A percentile compares a stretch with the other conserved stretches of the same genome.
Conservation (phyloP, 345 rosid species). For the Pistacia integerrima region DNA sequence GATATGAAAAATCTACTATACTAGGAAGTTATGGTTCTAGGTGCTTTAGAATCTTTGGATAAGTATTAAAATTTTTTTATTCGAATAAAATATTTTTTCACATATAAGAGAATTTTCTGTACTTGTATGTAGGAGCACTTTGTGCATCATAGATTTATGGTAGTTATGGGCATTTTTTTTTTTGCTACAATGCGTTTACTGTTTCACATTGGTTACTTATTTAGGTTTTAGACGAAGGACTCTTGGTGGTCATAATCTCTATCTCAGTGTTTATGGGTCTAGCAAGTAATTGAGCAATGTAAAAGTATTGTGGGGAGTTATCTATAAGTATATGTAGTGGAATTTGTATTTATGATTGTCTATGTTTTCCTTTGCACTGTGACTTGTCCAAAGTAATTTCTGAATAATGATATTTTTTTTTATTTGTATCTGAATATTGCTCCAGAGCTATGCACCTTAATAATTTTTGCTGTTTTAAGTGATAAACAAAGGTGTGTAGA, state of each 20-base stretch:
- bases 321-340: neutral
- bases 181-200: neutral
- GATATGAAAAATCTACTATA: too few relatives aligned
- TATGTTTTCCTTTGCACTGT: neutral
- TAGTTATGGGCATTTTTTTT: neutral
- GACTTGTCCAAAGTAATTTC: neutral
- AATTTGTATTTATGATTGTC: neutral
- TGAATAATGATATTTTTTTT: neutral
- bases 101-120: neutral
- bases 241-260: neutral
- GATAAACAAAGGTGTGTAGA: too few relatives aligned
- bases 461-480: too few relatives aligned
- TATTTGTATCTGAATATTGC: neutral
- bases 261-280: neutral
- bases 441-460: too few relatives aligned
- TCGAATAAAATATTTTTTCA: too few relatives aligned
- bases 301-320: neutral
- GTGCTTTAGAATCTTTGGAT: neutral
- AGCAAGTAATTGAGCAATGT: neutral
- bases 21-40: neutral
- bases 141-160: neutral
- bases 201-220: neutral
- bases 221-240: too few relatives aligned
- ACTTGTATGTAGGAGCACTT: neutral
- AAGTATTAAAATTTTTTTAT: too few relatives aligned